Evolutionary conservation across 345 rosid genomes (phyloP), one percentile per base, ranked within the genome.

Genomic region (Pistacia vera): DNA sequence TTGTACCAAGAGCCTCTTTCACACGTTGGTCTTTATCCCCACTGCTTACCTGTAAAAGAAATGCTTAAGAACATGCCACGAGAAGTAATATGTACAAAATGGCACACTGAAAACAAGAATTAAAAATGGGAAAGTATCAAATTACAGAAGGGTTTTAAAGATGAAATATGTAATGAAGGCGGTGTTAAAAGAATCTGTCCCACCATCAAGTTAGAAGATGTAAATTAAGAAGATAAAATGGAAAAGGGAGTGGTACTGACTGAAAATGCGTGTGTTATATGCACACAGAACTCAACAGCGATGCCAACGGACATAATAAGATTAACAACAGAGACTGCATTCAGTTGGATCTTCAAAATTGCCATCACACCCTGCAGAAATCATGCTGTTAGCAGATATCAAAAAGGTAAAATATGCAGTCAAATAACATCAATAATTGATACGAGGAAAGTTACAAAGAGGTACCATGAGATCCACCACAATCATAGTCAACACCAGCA

Each of bases 271-370:
- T 94, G 95, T 18, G 98, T 90, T 81, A 91, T 87, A 80, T 96
- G 99, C 75, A 96, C 97, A 55, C 98, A 96, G 79, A 96, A 96
- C 90, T 96, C 99, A 49, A 94, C 97, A 11, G 94, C 93, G 69
- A 94, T 94, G 70, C 99, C 98, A 66, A 94, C 98, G 28, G 99
- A 80, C 99, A 96, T 92, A 71, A 96, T 83, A 64, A 96, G 90
- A 88, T 96, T 96, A 74, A 96, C 99, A 63, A 96, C 97, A 0
- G 99, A 96, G 63, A 96, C 77, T 52, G 99, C 99, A 66, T 96
- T 96, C 77, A 96, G 88, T 87, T 96, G 99, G 82, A 96, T 96
- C 61, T 83, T 69, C 73, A 94, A 84, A 79, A 92, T 83, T 59
- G 97, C 95, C 98, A 96, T 96, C 71, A 94, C 93, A 18, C 99